Evolutionary conservation across 148 eudicot genomes (phyloP), one percentile per base, ranked within the genome.

Genomic region (Oxyria digyna): DNA sequence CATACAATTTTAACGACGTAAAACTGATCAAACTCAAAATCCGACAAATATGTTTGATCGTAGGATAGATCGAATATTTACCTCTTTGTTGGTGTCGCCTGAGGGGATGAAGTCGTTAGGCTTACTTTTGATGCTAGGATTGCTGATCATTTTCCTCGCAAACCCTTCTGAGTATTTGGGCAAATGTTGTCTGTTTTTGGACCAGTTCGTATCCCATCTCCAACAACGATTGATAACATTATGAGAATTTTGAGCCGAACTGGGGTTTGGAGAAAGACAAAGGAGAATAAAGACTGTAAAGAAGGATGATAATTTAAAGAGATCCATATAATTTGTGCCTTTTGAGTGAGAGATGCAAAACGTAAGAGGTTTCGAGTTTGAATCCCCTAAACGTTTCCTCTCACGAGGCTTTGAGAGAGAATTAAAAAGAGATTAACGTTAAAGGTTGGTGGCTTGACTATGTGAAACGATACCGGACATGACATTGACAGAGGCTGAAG

Each of bases 101-200:
- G 87, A 87, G 21, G 97, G 96, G 24, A 85, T 80, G 66, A 91
- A 91, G 26, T 83, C 78, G 79, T 91, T 91, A 46, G 92, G 85
- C 67, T 91, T 81, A 20, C 92, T 89, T 80, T 83, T 87, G 32
- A 91, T 69, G 42, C 88, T 85, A 6, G 97, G 97, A 69, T 87
- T 85, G 84, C 82, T 82, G 21, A 54, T 71, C 91, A 87, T 87
- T 29, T 86, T 87, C 33, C 89, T 88, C 0, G 80, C 82, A 65
- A 75, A 93, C 8, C 96, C 96, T 5, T 74, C 79, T 0, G 91
- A 86, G 77, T 91, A 89, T 31, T 42, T 69, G 8, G 91, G 89
- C 12, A 93, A 42, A 6, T 78, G 78, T 13, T 87, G 81, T 65
- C 95, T 77, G 33, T 84, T 73, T 8, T 32, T 45, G 1, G 63